Evolutionary conservation across 2,329 filamentous ascomycete genomes (phyloP).

Genomic region (Talaromyces sp.): DNA sequence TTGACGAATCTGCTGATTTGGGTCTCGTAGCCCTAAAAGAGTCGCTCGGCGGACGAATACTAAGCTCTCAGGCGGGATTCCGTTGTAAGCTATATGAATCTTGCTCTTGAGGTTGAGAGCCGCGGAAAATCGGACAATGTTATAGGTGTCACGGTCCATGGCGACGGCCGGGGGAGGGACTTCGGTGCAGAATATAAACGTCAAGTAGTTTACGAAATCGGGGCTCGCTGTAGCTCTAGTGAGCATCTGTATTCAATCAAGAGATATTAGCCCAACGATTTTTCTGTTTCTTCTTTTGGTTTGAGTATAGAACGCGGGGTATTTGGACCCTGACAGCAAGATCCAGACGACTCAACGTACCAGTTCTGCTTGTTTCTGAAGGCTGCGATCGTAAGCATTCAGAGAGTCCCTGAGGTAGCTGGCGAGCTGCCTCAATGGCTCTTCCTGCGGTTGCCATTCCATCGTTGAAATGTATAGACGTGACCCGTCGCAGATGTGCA

Average conservation of each 20-base stretch:
- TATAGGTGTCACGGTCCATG: slow-evolving; percentile 61
- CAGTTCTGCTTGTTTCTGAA: slow-evolving; percentile 84
- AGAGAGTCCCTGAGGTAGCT: slow-evolving; percentile 88
- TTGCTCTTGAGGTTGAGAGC: slow-evolving; percentile 97
- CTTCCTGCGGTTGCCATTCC: slow-evolving; percentile 88
- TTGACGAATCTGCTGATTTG: slow-evolving; percentile 75
- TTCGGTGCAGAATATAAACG: slow-evolving; percentile 77
- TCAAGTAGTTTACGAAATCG: slow-evolving; percentile 96
- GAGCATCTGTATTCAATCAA: slow-evolving; percentile 68
- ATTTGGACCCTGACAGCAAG: background rate
- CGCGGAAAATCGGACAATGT: slow-evolving; percentile 77
- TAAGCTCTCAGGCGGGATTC: slow-evolving; percentile 70
- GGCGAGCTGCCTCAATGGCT: slow-evolving; percentile 84
- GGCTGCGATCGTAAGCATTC: slow-evolving; percentile 72
- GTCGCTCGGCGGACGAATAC: slow-evolving; percentile 75
- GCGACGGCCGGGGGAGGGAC: slow-evolving; percentile 55
- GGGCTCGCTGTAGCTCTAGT: slow-evolving; percentile 80
- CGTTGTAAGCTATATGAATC: slow-evolving; percentile 69
- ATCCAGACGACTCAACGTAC: slow-evolving; percentile 44
- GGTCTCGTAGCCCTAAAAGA: slow-evolving; percentile 75
- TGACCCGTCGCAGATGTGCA: slow-evolving; percentile 10
- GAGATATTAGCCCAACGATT: background rate
- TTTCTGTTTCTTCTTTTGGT: background rate
- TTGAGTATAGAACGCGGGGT: background rate
- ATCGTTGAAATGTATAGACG: slow-evolving; percentile 49